Base-by-base conservation (phyloP, 805 yeast species). In the Zygosaccharomyces pseudorouxii region DNA sequence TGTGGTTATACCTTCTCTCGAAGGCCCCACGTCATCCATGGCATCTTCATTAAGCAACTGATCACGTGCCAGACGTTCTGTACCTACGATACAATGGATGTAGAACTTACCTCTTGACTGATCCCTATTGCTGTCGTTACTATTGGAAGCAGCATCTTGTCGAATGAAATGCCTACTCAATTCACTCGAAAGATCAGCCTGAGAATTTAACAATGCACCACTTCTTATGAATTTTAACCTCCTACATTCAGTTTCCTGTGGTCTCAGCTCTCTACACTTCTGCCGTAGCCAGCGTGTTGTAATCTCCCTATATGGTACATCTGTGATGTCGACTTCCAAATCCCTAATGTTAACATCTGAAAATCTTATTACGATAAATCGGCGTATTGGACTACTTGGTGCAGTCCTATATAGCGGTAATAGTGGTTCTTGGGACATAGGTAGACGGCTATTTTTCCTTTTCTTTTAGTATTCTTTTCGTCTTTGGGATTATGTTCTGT, bases 11-110 rank as follows among this genome's bases (percentile, higher is more conserved):
- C 55, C 57, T 25, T 53, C 60, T 29, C 46, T 47, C 2, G 54
- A 46, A 3, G 55, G 58, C 11, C 53, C 53, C 4, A 50, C 51
- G 47, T 63, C 65, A 58, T 85, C 90, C 44, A 79, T 56, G 44
- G 75, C 77, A 43, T 75, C 79, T 56, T 86, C 95, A 38, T 77
- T 71, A 1, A 69, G 72, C 25, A 87, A 65, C 58, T 84, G 87
- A 12, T 73, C 78, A 29, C 80, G 52, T 12, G 44, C 45, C 42
- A 61, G 42, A 11, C 38, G 44, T 25, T 62, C 62, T 2, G 56
- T 89, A 5, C 96, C 96, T 11, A 87, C 74, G 4, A 87, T 77
- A 68, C 96, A 88, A 62, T 87, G 95, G 3, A 89, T 73, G 59
- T 82, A 86, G n/a, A 84, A 69, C 40, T 68, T 68, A 8, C 69